Conservation (phyloP, 345 rosid genomes). For the Gossypium bickii region DNA sequence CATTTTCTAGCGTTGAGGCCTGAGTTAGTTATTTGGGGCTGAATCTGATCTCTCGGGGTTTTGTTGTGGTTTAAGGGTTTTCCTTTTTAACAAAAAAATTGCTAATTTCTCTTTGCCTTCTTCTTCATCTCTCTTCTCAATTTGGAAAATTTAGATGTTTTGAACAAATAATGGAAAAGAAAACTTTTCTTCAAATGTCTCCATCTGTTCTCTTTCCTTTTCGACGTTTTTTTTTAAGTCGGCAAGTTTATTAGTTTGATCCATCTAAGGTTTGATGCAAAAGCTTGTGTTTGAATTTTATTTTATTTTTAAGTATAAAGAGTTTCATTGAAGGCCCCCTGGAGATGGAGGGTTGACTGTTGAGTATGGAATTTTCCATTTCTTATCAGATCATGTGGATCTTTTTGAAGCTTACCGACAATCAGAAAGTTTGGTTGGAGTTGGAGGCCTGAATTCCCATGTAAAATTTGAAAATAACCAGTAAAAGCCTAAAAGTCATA, state of each 20-base stretch:
- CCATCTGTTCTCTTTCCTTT: neutral
- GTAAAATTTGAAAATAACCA: slow-evolving; percentile 7
- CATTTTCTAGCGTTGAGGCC: slow-evolving; percentile 2
- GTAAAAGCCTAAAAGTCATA: neutral
- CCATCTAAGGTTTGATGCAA: neutral
- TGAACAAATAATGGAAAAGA: neutral
- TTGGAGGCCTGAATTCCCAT: slow-evolving; percentile 6
- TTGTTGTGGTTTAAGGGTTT: slow-evolving; percentile 34
- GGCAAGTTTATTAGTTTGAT: neutral
- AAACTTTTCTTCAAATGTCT: neutral
- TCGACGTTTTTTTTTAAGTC: neutral
- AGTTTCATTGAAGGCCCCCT: neutral
- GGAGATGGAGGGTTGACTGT: neutral
- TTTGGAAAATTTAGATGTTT: neutral
- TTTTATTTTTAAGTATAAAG: neutral
- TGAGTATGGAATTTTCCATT: neutral
- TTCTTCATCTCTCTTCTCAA: neutral
- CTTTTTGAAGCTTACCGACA: slow-evolving; percentile 16
- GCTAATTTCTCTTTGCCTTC: neutral
- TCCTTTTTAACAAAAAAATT: neutral
- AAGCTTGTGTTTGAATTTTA: neutral
- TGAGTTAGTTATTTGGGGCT: slow-evolving; percentile 16
- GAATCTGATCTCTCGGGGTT: slow-evolving; percentile 29
- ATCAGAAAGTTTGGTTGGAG: neutral
- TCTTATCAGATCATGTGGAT: slow-evolving; percentile 22